Conservation (phyloP, 805 yeast genomes). For the Spathaspora gorwiae region DNA sequence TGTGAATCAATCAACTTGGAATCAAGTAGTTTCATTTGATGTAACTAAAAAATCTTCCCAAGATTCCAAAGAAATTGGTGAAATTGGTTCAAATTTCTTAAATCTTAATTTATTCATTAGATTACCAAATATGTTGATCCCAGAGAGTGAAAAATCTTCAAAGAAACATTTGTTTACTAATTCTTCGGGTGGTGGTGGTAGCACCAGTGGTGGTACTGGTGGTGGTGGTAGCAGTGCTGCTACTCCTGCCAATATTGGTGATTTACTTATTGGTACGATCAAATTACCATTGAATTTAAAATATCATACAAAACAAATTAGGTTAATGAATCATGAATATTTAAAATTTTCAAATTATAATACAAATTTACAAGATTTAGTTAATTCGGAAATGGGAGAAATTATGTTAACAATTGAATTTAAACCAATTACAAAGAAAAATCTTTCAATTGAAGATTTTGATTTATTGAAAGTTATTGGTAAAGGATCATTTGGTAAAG, state of each 20-base stretch:
- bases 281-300: conserved; percentile 56
- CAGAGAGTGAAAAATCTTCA: conserved; percentile 29
- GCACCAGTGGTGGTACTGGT: not conserved
- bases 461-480: conserved; percentile 93
- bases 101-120: conserved; percentile 76
- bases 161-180: conserved; percentile 29
- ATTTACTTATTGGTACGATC: conserved; percentile 71
- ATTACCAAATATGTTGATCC: conserved; percentile 61
- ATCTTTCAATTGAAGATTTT: conserved; percentile 84
- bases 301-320: conserved; percentile 43
- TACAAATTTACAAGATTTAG: conserved; percentile 21
- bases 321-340: conserved; percentile 62
- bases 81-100: conserved; percentile 47
- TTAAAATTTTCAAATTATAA: conserved; percentile 35
- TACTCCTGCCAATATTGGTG: conserved; percentile 44
- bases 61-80: conserved; percentile 5
- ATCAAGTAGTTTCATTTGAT: conserved; percentile 87
- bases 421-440: conserved; percentile 59
- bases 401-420: conserved; percentile 64
- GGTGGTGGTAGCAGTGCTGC: conserved; percentile 9
- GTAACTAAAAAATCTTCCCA: conserved; percentile 41
- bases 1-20: conserved; percentile 74
- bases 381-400: conserved; percentile 37
- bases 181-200: not conserved
- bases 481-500: conserved; percentile 97